Conservation (phyloP, 208 protist species). For the Blastocrithidia nonstop region DNA sequence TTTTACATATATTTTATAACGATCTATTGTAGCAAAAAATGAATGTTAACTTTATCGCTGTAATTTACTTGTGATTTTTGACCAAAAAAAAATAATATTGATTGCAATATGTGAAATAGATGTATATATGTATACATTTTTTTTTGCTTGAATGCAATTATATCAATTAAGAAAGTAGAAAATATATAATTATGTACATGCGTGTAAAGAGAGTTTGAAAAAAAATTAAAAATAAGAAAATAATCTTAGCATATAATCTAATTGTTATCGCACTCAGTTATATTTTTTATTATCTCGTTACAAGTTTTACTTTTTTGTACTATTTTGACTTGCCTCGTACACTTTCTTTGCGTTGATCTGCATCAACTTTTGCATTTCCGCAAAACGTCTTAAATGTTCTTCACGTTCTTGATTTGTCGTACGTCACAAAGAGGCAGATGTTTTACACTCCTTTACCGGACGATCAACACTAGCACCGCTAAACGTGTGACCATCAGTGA, state of each 20-base stretch:
- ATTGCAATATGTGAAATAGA: slow-evolving; percentile 3
- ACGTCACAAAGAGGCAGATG: slow-evolving; percentile 52
- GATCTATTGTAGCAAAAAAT: not conserved
- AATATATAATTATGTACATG: too few species aligned
- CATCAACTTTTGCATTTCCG: slow-evolving; percentile 59
- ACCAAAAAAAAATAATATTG: slow-evolving; percentile 8
- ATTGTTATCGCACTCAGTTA: not conserved
- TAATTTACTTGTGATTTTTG: too few species aligned
- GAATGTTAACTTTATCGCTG: too few species aligned
- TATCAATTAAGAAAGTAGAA: too few species aligned
- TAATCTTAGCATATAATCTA: not conserved
- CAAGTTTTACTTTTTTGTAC: not conserved
- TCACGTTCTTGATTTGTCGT: slow-evolving; percentile 71
- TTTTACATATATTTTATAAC: not conserved
- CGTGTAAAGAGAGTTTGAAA: not conserved
- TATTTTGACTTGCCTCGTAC: slow-evolving; percentile 19
- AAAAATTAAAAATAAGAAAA: not conserved
- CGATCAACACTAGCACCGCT: slow-evolving; percentile 2
- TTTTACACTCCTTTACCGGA: slow-evolving; percentile 11
- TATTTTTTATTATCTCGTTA: not conserved
- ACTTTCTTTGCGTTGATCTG: slow-evolving; percentile 34
- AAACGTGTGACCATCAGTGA: not conserved
- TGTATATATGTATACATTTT: too few species aligned
- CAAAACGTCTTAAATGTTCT: slow-evolving; percentile 49
- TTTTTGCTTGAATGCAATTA: too few species aligned